These are phyloP conservation scores for Russula griseocarnosa DNA, from an alignment of 768 basidiomycete species.

Conservation along the genomic window DNA sequence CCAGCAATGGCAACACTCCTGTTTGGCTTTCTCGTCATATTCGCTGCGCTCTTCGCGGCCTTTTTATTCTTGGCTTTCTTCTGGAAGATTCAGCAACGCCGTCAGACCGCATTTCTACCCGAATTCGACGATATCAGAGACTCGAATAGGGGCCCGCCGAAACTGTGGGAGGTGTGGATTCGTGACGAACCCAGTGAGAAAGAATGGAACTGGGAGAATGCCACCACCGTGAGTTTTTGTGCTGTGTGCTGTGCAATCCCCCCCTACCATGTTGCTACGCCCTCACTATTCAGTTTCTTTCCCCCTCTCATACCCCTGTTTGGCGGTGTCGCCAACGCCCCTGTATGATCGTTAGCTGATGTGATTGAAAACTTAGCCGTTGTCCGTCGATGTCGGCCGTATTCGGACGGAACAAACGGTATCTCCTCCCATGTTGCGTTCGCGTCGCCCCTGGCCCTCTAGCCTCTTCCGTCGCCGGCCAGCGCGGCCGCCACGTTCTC, in stretches of 20 bases:
- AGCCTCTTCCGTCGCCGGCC: background rate
- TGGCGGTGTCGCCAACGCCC: background rate
- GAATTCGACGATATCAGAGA: slow-evolving; percentile 8
- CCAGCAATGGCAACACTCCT: background rate
- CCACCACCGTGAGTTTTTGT: slow-evolving; percentile 13
- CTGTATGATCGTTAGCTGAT: background rate
- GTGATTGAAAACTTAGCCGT: slow-evolving; percentile 3
- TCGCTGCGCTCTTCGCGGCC: background rate
- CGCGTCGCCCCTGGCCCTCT: background rate
- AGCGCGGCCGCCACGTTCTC: background rate
- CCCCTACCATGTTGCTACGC: no score
- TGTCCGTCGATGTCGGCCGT: slow-evolving; percentile 7
- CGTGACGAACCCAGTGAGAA: slow-evolving; percentile 6
- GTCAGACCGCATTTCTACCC: background rate
- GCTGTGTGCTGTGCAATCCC: no score
- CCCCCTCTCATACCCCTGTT: background rate
- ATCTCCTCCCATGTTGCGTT: no score
- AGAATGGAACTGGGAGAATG: slow-evolving; percentile 4
- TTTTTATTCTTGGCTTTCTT: slow-evolving; percentile 9
- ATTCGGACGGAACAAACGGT: background rate
- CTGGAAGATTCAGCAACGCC: slow-evolving; percentile 11
- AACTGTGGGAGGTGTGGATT: slow-evolving; percentile 24
- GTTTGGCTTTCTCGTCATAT: slow-evolving; percentile 13
- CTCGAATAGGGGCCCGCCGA: background rate
- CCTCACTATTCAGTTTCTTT: no score